A percentile compares a stretch with the other conserved stretches of the same genome.
Evolutionary conservation across 2,329 filamentous ascomycete species (phyloP).

Genomic region (Teratosphaeria viscida): DNA sequence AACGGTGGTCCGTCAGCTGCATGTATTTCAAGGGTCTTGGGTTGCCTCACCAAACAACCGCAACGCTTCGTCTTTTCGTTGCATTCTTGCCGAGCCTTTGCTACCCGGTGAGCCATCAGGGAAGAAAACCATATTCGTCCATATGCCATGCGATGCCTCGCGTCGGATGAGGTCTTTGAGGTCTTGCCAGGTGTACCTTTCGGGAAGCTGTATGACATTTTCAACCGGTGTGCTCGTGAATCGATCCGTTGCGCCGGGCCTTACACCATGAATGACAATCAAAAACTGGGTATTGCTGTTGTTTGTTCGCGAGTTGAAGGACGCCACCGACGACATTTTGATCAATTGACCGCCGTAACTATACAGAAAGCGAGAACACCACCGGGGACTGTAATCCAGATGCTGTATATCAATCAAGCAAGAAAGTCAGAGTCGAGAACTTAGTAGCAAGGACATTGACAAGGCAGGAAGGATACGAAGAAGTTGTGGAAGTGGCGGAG

Average conservation of each 20-base stretch:
- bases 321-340: background rate
- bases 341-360: background rate
- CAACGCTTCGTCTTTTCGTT: slow-evolving; percentile 15
- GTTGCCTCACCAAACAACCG: slow-evolving; percentile 15
- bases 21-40: background rate
- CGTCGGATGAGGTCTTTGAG: slow-evolving; percentile 22
- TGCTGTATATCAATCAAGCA: background rate
- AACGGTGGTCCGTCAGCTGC: slow-evolving; percentile 2
- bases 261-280: slow-evolving; percentile 14
- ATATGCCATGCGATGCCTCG: slow-evolving; percentile 20
- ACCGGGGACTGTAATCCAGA: background rate
- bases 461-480: background rate
- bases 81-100: slow-evolving; percentile 16
- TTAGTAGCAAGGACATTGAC: background rate
- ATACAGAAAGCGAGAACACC: background rate
- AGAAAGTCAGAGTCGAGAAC: background rate
- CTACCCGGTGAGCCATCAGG: slow-evolving; percentile 12
- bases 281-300: slow-evolving; percentile 2
- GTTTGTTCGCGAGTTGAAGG: background rate
- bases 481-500: background rate
- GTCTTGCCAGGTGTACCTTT: slow-evolving; percentile 22
- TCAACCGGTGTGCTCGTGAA: background rate
- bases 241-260: background rate
- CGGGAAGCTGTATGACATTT: slow-evolving; percentile 13
- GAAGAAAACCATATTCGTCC: slow-evolving; percentile 18